Percentiles rank a stretch among this genome's conserved stretches.
Conservation (phyloP, 345 rosid genomes). For the Capsella bursapastoris region DNA sequence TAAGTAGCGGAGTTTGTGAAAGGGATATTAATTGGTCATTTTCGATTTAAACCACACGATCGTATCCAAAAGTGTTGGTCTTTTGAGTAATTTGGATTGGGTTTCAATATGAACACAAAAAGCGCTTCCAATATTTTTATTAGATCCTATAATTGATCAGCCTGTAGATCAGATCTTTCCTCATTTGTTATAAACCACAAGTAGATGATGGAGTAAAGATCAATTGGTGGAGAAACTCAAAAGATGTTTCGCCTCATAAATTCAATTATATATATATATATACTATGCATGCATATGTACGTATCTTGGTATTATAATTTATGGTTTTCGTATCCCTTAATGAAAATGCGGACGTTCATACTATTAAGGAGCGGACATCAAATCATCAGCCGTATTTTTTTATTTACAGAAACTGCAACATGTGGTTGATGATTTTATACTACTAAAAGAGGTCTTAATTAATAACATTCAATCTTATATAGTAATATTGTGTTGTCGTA, state of each 20-base stretch:
- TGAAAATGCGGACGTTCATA: slow-evolving; percentile 38
- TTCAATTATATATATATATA: neutral
- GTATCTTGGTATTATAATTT: slow-evolving; percentile 3
- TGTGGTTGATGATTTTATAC: slow-evolving; percentile 19
- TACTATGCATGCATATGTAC: neutral
- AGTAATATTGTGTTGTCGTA: neutral
- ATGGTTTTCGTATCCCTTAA: slow-evolving; percentile 13
- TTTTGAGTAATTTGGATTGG: neutral
- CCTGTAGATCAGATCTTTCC: neutral
- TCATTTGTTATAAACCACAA: slow-evolving; percentile 12
- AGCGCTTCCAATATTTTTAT: neutral
- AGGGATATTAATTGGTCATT: too few species aligned
- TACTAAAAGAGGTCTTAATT: neutral
- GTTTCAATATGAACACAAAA: neutral
- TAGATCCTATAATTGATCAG: neutral
- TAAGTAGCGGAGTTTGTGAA: too few species aligned
- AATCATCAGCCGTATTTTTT: slow-evolving; percentile 16
- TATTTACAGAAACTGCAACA: slow-evolving; percentile 24
- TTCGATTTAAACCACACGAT: too few species aligned
- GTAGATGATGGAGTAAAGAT: slow-evolving; percentile 7
- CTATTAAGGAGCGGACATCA: slow-evolving; percentile 14
- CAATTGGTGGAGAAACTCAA: slow-evolving; percentile 14
- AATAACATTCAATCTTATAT: neutral
- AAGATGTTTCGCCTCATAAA: slow-evolving; percentile 8
- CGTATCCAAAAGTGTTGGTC: neutral